Percentiles rank a stretch among this genome's conserved stretches.
Conservation (phyloP, 768 basidiomycete species). For the Lentinus brumalis region DNA sequence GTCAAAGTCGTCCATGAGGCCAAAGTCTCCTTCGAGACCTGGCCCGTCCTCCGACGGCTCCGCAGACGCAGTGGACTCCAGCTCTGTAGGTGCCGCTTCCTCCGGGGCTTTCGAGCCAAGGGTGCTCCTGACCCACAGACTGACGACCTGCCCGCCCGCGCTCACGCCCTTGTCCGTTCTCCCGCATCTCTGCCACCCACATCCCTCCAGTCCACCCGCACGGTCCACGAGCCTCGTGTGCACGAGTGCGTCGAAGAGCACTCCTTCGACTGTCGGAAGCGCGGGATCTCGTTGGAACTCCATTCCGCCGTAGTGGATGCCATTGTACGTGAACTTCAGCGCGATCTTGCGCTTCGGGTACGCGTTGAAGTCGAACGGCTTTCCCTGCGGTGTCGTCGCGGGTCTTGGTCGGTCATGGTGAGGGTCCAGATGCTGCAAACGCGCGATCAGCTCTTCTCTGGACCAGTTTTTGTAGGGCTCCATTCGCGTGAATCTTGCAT, state of each 20-base stretch:
- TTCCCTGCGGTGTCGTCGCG: conserved; percentile 26
- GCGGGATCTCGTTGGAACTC: conserved; percentile 75
- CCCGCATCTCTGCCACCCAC: conserved; percentile 90
- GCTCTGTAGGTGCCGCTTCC: conserved; percentile 17
- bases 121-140: conserved; percentile 85
- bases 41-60: conserved; percentile 19
- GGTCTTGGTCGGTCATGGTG: conserved; percentile 21
- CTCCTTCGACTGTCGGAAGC: conserved; percentile 88
- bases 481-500: conserved; percentile 34
- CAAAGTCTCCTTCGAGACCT: conserved; percentile 42
- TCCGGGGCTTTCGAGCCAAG: conserved; percentile 30
- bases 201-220: conserved; percentile 75
- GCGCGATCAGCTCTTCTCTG: conserved; percentile 70
- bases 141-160: conserved; percentile 90
- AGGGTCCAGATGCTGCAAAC: conserved; percentile 58
- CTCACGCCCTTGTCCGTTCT: conserved; percentile 96
- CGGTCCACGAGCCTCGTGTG: conserved; percentile 78
- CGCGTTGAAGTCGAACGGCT: conserved; percentile 62
- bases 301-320: conserved; percentile 90
- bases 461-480: conserved; percentile 56
- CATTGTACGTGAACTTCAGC: conserved; percentile 89
- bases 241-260: conserved; percentile 78
- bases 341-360: conserved; percentile 89
- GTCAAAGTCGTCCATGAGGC: conserved; percentile 38
- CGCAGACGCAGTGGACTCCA: background rate